phyloP scores from a whole-genome alignment of 352 stramenopile species.

The Pythium vanterpoolii region DNA sequence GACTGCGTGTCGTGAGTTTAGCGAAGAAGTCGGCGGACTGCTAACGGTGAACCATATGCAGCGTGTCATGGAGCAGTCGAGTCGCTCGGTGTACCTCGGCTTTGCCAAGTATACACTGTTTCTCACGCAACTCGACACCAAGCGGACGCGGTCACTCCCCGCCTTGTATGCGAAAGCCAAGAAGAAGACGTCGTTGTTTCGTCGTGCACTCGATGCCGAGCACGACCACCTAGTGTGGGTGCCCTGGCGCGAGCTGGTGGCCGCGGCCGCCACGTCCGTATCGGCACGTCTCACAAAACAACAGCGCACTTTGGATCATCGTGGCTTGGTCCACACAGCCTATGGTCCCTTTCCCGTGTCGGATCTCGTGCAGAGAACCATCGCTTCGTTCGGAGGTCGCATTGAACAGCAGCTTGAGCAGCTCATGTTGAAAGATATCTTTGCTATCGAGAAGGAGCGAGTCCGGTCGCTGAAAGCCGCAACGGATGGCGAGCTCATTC shows the following conservation, averaged over 20 bases:
- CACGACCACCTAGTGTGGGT: constrained; percentile 6
- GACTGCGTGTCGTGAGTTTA: constrained; percentile 2
- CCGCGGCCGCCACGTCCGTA: neutral
- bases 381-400: neutral
- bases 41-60: neutral
- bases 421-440: neutral
- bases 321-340: neutral
- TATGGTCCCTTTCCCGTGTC: neutral
- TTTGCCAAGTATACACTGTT: constrained; percentile 17
- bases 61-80: neutral
- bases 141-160: neutral
- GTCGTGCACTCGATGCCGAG: neutral
- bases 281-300: neutral
- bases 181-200: neutral
- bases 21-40: constrained; percentile 6
- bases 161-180: constrained; percentile 2
- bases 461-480: neutral
- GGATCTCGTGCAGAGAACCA: neutral
- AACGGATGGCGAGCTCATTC: neutral
- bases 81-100: neutral
- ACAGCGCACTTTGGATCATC: neutral
- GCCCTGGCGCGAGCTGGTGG: neutral
- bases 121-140: neutral
- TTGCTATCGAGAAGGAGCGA: neutral
- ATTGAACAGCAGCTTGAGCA: neutral